Conservation (phyloP, 768 basidiomycete species). For the Suillus subalutaceus region DNA sequence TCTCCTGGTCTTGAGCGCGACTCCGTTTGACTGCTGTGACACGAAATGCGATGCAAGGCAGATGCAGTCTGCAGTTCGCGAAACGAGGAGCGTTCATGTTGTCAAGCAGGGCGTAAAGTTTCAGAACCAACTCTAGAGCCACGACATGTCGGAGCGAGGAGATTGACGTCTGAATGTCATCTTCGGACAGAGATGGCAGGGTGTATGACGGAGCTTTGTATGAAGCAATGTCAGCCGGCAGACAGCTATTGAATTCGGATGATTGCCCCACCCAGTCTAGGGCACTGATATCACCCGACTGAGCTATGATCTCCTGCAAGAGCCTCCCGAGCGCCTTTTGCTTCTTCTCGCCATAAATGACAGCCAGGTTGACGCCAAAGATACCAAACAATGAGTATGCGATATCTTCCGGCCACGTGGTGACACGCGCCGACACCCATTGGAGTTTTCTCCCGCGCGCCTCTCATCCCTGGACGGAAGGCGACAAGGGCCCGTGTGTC, state of each 20-base stretch:
- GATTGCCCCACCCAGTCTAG: neutral
- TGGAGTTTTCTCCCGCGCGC: no score
- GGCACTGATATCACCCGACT: neutral
- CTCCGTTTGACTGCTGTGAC: neutral
- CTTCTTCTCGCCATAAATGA: no score
- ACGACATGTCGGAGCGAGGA: no score
- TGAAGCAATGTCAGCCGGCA: neutral
- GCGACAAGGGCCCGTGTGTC: no score
- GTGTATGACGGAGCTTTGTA: neutral
- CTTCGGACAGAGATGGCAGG: neutral
- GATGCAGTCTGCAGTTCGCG: neutral
- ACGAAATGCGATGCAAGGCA: neutral
- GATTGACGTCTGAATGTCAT: neutral
- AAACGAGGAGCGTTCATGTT: neutral
- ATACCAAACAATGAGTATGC: no score
- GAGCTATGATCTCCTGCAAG: neutral
- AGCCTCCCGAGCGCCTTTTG: neutral
- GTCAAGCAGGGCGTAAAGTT: neutral
- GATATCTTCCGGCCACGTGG: no score
- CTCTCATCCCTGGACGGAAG: neutral
- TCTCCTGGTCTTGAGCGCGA: neutral
- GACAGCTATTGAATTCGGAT: neutral
- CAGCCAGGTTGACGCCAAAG: no score
- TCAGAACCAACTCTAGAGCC: neutral
- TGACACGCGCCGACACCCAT: no score